Conservation (phyloP, 2,329 filamentous ascomycete species). For the Colletotrichum brevisporum region DNA sequence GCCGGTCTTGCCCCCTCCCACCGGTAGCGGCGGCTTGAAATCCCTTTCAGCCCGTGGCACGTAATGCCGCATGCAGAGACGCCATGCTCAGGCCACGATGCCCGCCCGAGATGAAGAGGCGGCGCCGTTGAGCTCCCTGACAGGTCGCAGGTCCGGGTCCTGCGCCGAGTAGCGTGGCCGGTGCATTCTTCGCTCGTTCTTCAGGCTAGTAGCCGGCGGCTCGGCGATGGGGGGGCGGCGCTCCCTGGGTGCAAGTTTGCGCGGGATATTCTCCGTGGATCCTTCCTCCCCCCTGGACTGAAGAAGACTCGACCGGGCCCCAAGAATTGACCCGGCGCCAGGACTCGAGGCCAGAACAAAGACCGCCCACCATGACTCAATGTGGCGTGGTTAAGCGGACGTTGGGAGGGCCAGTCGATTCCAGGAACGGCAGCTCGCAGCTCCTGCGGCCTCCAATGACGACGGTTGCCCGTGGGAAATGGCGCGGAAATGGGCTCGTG, state of each 20-base stretch:
- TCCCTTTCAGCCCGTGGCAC: neutral
- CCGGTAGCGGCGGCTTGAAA: neutral
- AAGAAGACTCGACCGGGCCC: neutral
- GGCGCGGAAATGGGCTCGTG: constrained; percentile 17
- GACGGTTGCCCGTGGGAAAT: neutral
- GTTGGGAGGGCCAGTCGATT: constrained; percentile 20
- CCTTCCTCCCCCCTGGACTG: neutral
- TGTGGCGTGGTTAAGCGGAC: constrained; percentile 36
- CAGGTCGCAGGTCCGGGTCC: neutral
- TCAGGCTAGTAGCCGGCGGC: neutral
- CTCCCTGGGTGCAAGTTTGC: neutral
- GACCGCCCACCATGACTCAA: constrained; percentile 21
- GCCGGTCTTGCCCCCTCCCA: constrained; percentile 1
- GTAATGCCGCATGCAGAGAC: neutral
- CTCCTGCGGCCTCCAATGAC: constrained; percentile 11
- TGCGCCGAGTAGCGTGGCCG: too few species aligned
- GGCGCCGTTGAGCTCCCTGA: neutral
- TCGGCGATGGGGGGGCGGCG: neutral
- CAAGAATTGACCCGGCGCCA: too few species aligned
- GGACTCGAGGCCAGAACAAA: constrained; percentile 25
- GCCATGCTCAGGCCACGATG: neutral
- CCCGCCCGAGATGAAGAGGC: neutral
- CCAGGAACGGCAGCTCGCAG: constrained; percentile 28
- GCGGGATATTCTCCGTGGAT: constrained; percentile 20
- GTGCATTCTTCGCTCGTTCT: neutral